Conservation (phyloP, 2,329 filamentous ascomycete genomes). For the Xylariaceae sp. region DNA sequence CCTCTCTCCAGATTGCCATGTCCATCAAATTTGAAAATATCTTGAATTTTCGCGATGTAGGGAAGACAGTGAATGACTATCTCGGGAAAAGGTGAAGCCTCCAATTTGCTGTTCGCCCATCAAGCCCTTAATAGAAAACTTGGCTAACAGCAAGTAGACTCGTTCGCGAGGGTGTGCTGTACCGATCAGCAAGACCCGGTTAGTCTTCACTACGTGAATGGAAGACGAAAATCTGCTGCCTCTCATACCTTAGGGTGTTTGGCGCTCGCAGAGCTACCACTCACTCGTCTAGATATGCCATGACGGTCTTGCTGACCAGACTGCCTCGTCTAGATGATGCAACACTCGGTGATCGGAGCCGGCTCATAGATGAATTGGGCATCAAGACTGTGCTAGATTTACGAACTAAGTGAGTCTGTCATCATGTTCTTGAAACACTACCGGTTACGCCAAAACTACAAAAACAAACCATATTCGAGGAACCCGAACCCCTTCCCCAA, state of each 20-base stretch:
- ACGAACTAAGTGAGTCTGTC: conserved; percentile 62
- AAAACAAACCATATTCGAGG: too few species aligned
- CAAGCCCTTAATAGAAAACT: background rate
- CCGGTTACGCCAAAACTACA: too few species aligned
- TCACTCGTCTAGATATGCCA: background rate
- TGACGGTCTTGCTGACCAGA: background rate
- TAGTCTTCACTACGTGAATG: conserved; percentile 10
- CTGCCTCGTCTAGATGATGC: conserved; percentile 61
- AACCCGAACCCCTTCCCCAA: background rate
- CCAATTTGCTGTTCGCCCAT: background rate
- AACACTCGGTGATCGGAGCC: conserved; percentile 59
- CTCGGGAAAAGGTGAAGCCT: conserved; percentile 51
- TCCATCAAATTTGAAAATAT: conserved; percentile 51
- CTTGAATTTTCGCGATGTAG: conserved; percentile 77
- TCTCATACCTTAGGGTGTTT: too few species aligned
- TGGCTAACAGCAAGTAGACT: conserved; percentile 32
- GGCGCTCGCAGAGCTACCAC: too few species aligned
- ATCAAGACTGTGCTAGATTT: conserved; percentile 77
- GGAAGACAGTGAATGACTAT: conserved; percentile 61
- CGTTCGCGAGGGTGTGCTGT: conserved; percentile 62
- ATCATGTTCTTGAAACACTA: too few species aligned
- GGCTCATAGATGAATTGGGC: conserved; percentile 57
- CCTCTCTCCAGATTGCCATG: conserved; percentile 10
- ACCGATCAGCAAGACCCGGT: conserved; percentile 65
- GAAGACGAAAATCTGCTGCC: too few species aligned